Base-by-base conservation (phyloP, 768 basidiomycete species). In the Albatrellus ellisii region DNA sequence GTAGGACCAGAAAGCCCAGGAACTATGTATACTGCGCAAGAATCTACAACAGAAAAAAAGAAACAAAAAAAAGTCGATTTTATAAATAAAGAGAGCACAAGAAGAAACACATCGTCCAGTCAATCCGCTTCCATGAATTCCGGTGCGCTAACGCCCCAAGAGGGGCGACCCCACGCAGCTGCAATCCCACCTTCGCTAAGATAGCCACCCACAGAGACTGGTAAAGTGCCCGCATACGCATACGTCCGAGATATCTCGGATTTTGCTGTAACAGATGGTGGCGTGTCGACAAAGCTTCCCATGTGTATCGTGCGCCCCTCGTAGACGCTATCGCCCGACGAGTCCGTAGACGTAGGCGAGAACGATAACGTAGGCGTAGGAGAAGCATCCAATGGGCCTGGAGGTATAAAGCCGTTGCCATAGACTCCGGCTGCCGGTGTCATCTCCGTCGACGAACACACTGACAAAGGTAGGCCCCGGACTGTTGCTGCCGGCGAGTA, bases 221-320 rank as follows among this genome's bases (percentile, higher is more conserved):
- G 21, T 12, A 36, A 22, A 46, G 47, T 46, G 40, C 46, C 40
- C n/a, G 50, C 50, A 42, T 46, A 46, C 27, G 47, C 44, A 40
- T 49, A 51, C 48, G 50, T 42, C 21, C 39, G 27, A 3, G 45
- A 26, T 3, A 28, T 32, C 27, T 8, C 20, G 24, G 26, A 34
- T 43, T 48, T 50, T 37, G 44, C 34, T 15, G 24, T 11, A n/a
- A 39, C 44, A 26, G 39, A 32, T 33, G 42, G 31, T 0, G 50
- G 9, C 17, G 43, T 27, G 17, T 51, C 48, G 44, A 41, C 44
- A 8, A 51, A 39, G 8, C 39, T 46, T 5, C 24, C 25, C 47
- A 51, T 49, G 28, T 51, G 50, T 4, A 51, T 40, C 0, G 50
- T 51, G n/a, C 50, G 50, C 28, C 46, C 47, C 24, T 51, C 50